phyloP scores from a whole-genome alignment of 352 stramenopile genomes.

The Plasmopara viticola region DNA sequence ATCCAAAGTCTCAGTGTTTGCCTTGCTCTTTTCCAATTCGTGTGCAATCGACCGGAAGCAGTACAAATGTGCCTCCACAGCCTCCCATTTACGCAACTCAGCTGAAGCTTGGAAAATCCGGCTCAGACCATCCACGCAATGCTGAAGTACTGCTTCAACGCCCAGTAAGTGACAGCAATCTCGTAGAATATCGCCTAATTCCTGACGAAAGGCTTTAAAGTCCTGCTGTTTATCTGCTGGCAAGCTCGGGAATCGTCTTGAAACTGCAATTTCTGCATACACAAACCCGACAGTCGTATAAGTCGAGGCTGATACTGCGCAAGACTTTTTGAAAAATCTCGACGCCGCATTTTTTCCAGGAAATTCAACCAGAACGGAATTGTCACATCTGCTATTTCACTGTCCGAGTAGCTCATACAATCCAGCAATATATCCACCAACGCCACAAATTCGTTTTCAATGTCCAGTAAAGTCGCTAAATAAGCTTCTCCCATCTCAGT shows the following conservation, averaged over 20 bases:
- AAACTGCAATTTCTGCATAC: conserved; percentile 83
- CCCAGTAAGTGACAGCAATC: conserved; percentile 73
- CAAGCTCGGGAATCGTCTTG: conserved; percentile 49
- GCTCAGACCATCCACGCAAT: conserved; percentile 72
- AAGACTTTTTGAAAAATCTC: conserved; percentile 19
- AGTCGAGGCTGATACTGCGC: conserved; percentile 45
- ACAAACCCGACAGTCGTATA: conserved; percentile 53
- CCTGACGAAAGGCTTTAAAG: conserved; percentile 77
- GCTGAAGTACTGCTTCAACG: conserved; percentile 60
- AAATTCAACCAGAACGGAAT: conserved; percentile 81
- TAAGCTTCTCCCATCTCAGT: conserved; percentile 87
- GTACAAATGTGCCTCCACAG: conserved; percentile 76
- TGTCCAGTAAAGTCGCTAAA: conserved; percentile 57
- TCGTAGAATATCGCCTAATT: conserved; percentile 71
- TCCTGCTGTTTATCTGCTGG: conserved; percentile 72
- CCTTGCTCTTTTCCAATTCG: conserved; percentile 51
- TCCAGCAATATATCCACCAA: conserved; percentile 84
- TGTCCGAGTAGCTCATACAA: conserved; percentile 77
- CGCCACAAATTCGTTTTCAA: conserved; percentile 42
- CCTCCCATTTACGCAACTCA: conserved; percentile 56
- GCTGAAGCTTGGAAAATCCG: conserved; percentile 51
- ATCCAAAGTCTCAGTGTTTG: conserved; percentile 19
- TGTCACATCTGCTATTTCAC: conserved; percentile 79
- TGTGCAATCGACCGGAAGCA: conserved; percentile 79
- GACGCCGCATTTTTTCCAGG: conserved; percentile 37